Evolutionary conservation across 2,329 filamentous ascomycete species (phyloP).

Genomic region (Tolypocladium nubicola): DNA sequence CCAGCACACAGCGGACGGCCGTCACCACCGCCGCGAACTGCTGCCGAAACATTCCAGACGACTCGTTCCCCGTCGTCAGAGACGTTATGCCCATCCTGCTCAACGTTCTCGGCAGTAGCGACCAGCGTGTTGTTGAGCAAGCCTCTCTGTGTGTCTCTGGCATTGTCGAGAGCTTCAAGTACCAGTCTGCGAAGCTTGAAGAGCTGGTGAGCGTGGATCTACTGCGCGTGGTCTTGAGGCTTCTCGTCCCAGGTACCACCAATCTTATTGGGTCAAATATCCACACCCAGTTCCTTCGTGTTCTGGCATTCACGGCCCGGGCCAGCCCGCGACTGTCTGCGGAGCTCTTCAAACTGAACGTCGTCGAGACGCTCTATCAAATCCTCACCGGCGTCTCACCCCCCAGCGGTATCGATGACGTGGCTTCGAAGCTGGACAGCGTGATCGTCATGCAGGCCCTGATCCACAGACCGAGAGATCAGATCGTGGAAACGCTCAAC

Average conservation of each 20-base stretch:
- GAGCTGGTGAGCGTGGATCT: slow-evolving; percentile 84
- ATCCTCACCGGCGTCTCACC: slow-evolving; percentile 94
- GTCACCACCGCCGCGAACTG: slow-evolving; percentile 97
- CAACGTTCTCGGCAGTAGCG: slow-evolving; percentile 81
- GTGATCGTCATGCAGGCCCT: slow-evolving; percentile 98
- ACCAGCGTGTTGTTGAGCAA: slow-evolving; percentile 95
- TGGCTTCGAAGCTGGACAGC: slow-evolving; percentile 81
- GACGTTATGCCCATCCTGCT: slow-evolving; percentile 96
- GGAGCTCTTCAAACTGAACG: slow-evolving; percentile 89
- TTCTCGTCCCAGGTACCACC: slow-evolving; percentile 86
- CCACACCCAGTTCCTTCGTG: slow-evolving; percentile 90
- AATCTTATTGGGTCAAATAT: slow-evolving; percentile 91
- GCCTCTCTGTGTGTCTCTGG: slow-evolving; percentile 90
- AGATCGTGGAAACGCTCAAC: slow-evolving; percentile 94
- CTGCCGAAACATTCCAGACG: slow-evolving; percentile 90
- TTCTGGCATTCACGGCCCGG: slow-evolving; percentile 80
- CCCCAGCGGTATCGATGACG: slow-evolving; percentile 65
- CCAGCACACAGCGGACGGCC: slow-evolving; percentile 89
- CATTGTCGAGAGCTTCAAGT: slow-evolving; percentile 94
- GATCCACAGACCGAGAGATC: slow-evolving; percentile 88
- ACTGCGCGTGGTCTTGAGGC: slow-evolving; percentile 71
- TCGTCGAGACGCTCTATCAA: slow-evolving; percentile 95
- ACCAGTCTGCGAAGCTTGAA: slow-evolving; percentile 78
- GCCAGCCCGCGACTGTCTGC: slow-evolving; percentile 80
- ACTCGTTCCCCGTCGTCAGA: slow-evolving; percentile 81